Evolutionary conservation across 202 grass and related monocot genomes (phyloP).

Genomic region (Setaria italica): DNA sequence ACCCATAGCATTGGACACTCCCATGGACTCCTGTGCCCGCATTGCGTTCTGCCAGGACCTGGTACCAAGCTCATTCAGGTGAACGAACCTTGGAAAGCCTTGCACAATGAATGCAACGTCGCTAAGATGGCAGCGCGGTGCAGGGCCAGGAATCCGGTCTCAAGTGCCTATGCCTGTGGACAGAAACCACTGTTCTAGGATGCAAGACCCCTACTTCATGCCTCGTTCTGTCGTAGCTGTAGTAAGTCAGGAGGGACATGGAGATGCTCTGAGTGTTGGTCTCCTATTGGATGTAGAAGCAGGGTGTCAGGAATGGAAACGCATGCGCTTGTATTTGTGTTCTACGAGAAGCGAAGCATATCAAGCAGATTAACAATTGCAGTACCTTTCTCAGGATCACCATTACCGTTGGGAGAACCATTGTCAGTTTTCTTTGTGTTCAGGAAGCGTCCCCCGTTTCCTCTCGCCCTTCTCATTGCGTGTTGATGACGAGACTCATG

Average conservation of each 20-base stretch:
- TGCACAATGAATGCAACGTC: not conserved
- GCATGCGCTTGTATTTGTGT: conserved; percentile 1
- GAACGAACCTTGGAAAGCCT: conserved; percentile 35
- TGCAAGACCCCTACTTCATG: conserved; percentile 34
- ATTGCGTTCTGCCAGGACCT: conserved; percentile 39
- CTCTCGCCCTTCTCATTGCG: conserved; percentile 80
- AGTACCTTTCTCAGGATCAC: conserved; percentile 48
- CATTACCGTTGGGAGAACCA: conserved; percentile 28
- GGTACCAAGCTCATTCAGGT: conserved; percentile 37
- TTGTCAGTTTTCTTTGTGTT: conserved; percentile 79
- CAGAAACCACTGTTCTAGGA: conserved; percentile 56
- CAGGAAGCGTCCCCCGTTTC: conserved; percentile 80
- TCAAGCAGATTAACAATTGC: not conserved
- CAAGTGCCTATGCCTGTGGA: conserved; percentile 20
- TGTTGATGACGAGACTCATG: conserved; percentile 92
- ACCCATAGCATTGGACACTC: conserved; percentile 46
- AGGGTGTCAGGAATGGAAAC: conserved; percentile 35
- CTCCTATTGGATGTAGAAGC: conserved; percentile 48
- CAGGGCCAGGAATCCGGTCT: conserved; percentile 7
- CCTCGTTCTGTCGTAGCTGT: conserved; percentile 44
- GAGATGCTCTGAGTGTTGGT: conserved; percentile 49
- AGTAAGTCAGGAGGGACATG: conserved; percentile 53
- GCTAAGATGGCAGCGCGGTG: conserved; percentile 28
- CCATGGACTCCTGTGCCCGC: conserved; percentile 27
- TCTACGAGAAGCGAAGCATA: not conserved